phyloP scores from a whole-genome alignment of 306 rosid species.

The Prunus davidiana region DNA sequence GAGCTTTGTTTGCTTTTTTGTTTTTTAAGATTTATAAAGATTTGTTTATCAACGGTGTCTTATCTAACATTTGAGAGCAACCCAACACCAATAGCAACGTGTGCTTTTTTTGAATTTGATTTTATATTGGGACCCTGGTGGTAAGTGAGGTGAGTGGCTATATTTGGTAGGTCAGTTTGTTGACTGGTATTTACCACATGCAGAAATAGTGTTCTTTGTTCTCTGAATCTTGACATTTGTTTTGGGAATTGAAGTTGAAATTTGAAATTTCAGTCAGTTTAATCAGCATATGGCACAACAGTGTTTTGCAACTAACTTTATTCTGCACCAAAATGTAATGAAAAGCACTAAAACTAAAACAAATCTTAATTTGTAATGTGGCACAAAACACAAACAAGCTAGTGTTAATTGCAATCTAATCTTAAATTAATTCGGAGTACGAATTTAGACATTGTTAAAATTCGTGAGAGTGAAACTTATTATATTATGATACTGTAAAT shows the following conservation, averaged over 20 bases:
- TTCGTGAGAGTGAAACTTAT: accelerated
- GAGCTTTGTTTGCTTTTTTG: neutral
- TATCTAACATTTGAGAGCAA: neutral
- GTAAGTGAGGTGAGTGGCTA: neutral
- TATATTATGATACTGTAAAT: too few relatives aligned
- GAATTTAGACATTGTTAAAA: neutral
- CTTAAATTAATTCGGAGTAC: accelerated
- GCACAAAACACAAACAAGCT: neutral
- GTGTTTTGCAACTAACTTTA: neutral
- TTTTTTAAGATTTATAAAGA: too few relatives aligned
- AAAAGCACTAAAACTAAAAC: neutral
- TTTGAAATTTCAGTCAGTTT: neutral
- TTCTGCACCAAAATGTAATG: neutral
- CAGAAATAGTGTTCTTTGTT: neutral
- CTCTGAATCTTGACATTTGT: neutral
- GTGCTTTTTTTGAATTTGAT: neutral
- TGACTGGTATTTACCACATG: neutral
- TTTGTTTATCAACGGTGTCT: neutral
- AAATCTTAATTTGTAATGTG: neutral
- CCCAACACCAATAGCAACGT: neutral
- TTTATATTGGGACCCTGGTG: neutral
- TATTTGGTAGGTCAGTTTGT: neutral
- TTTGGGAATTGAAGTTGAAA: neutral
- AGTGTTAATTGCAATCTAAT: too few relatives aligned
- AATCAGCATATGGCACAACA: neutral